A percentile compares a stretch with the other conserved stretches of the same genome.
phyloP scores from a whole-genome alignment of 192 early-diverging fungal genomes.

The Phycomyces blakesleeanus region DNA sequence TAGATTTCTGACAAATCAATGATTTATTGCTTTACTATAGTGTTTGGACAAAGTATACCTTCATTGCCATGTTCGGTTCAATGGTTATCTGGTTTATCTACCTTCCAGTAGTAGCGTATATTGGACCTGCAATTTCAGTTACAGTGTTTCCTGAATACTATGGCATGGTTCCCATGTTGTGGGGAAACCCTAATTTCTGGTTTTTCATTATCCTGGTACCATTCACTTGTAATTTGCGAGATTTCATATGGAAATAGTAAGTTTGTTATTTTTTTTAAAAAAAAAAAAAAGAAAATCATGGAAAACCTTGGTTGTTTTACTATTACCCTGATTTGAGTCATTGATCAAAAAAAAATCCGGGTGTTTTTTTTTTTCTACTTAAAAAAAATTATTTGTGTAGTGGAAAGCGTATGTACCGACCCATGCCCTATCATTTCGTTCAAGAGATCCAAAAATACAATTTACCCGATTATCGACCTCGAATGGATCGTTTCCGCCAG shows the following conservation, averaged over 20 bases:
- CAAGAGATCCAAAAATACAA: slow-evolving; percentile 99
- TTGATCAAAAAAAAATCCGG: no score
- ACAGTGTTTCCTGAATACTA: slow-evolving; percentile 67
- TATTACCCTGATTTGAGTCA: no score
- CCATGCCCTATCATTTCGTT: slow-evolving; percentile 89
- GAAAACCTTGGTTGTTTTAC: no score
- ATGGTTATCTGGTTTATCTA: slow-evolving; percentile 84
- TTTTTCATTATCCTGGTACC: slow-evolving; percentile 80
- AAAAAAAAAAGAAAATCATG: no score
- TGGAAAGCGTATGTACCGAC: slow-evolving; percentile 68
- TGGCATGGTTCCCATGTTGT: slow-evolving; percentile 63
- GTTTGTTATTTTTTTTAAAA: slow-evolving; percentile 23
- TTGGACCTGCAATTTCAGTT: slow-evolving; percentile 62
- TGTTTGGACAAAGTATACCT: slow-evolving; percentile 94
- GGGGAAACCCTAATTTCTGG: slow-evolving; percentile 79
- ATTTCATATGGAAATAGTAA: slow-evolving; percentile 96
- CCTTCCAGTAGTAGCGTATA: slow-evolving; percentile 78
- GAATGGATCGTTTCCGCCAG: slow-evolving; percentile 97
- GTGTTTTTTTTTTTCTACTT: no score
- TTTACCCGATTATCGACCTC: slow-evolving; percentile 95
- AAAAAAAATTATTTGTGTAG: no score
- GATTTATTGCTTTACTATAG: no score
- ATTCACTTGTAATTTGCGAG: slow-evolving; percentile 75
- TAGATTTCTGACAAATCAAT: background rate
- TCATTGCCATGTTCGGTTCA: slow-evolving; percentile 85